Conservation (phyloP, 306 rosid genomes). For the Trifolium fragiferum region DNA sequence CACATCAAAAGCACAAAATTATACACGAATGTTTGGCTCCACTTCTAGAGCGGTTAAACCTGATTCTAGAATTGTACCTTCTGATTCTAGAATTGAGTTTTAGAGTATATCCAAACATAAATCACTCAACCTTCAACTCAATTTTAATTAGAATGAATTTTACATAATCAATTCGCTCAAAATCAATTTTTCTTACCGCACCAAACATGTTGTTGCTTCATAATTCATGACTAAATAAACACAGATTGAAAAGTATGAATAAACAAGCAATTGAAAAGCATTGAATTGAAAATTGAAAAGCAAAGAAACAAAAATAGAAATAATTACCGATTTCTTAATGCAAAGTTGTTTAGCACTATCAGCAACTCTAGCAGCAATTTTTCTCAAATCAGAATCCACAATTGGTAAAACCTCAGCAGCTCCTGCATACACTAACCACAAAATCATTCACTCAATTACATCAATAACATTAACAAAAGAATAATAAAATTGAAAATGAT, state of each 20-base stretch:
- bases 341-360: conserved; percentile 57
- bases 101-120: too few relatives aligned
- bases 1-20: too few relatives aligned
- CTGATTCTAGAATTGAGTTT: too few relatives aligned
- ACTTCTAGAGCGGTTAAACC: too few relatives aligned
- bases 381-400: conserved; percentile 61
- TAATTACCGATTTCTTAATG: conserved; percentile 43
- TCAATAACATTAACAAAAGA: neutral
- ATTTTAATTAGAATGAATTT: too few relatives aligned
- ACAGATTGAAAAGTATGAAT: too few relatives aligned
- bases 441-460: neutral
- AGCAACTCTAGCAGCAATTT: conserved; percentile 45
- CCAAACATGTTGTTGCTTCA: too few relatives aligned
- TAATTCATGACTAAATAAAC: neutral
- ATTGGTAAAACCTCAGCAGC: conserved; percentile 60
- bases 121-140: too few relatives aligned
- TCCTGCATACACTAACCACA: conserved; percentile 46
- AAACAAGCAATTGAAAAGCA: neutral
- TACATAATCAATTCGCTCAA: too few relatives aligned
- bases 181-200: too few relatives aligned
- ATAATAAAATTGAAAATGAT: neutral
- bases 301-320: neutral
- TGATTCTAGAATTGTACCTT: too few relatives aligned
- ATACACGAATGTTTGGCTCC: too few relatives aligned
- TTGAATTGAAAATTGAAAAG: neutral